Evolutionary conservation across 192 early-diverging fungal species (phyloP), one percentile per base, ranked within the genome.

Genomic region (Podila clonocystis): DNA sequence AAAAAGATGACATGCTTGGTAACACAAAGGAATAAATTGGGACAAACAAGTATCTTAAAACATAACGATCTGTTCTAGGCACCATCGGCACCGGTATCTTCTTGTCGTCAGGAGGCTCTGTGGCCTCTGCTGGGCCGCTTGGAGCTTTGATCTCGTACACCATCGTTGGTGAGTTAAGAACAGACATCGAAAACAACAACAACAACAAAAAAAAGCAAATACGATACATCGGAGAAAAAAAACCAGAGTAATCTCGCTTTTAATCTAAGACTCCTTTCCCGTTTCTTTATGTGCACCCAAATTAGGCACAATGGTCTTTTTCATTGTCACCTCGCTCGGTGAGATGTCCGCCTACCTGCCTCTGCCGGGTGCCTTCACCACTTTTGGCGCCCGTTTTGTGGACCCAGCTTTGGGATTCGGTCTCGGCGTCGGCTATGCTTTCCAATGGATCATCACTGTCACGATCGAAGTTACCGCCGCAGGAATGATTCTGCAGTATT

Each of bases 281-380:
- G n/a, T 45, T 45, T 45, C 13, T 13, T 41, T 41, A 0, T 0
- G 11, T 13, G 38, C 41, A 45, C 13, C 41, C 15, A 45, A 13
- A 92, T 9, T 91, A 24, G 91, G 91, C 33, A 73, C 86, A 0
- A 90, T 91, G 88, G 86, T 93, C 5, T 90, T 85, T 48, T 91
- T 90, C 45, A 84, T 93, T 50, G 88, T 91, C 82, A 90, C 89
- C 26, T 91, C 88, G 57, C 84, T 97, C 65, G 95, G 93, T 49
- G 95, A 97, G 71, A 91, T 97, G 90, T 91, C 94, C 1, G 91
- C 95, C 0, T 87, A 87, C 29, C 86, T 97, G n/a, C 95, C 95
- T 17, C 87, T 92, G 0, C 87, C 93, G 1, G 95, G 94, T 22
- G 87, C 90, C 20, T 95, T 95, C 72, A 93, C 91, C 67, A 90